A percentile compares a stretch with the other conserved stretches of the same genome.
These are phyloP conservation scores for Monosporascus sp. DNA, from an alignment of 2,329 filamentous ascomycete genomes.

Conservation along the genomic window DNA sequence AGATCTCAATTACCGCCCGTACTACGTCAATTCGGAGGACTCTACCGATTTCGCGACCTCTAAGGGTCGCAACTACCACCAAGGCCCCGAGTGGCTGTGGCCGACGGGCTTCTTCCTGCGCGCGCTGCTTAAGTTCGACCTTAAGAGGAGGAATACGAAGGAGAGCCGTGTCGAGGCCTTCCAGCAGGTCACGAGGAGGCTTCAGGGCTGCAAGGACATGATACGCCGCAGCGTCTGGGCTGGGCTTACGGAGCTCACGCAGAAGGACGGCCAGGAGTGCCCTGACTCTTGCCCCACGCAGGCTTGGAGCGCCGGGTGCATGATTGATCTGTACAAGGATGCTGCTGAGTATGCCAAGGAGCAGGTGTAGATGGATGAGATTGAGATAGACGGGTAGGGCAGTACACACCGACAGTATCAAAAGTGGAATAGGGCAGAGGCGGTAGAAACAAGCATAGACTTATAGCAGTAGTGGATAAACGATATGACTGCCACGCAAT, in stretches of 20 bases:
- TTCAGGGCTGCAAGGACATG: slow-evolving; percentile 79
- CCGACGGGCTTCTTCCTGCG: slow-evolving; percentile 93
- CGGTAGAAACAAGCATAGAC: not conserved
- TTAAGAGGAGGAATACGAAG: slow-evolving; percentile 58
- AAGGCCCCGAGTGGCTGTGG: slow-evolving; percentile 98
- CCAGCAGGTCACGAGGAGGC: slow-evolving; percentile 83
- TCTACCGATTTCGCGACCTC: slow-evolving; percentile 84
- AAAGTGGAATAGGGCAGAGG: not conserved
- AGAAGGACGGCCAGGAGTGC: slow-evolving; percentile 81
- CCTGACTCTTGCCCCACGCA: slow-evolving; percentile 90
- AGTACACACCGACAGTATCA: too few relatives aligned
- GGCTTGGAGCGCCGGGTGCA: slow-evolving; percentile 89
- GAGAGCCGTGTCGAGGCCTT: slow-evolving; percentile 80
- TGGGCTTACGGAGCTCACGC: slow-evolving; percentile 86
- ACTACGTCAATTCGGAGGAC: slow-evolving; percentile 94
- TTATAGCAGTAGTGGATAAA: not conserved
- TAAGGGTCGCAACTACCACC: slow-evolving; percentile 96
- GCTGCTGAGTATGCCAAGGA: slow-evolving; percentile 47
- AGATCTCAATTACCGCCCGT: slow-evolving; percentile 88
- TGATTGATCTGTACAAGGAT: slow-evolving; percentile 96
- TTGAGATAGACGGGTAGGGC: not conserved
- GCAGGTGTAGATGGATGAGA: slow-evolving; percentile 1
- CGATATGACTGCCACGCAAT: too few relatives aligned
- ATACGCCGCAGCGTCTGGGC: slow-evolving; percentile 81
- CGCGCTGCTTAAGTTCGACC: slow-evolving; percentile 84